These are phyloP conservation scores for Cardiospermum halicacabum DNA, from an alignment of 345 rosid species.

Conservation along the genomic window DNA sequence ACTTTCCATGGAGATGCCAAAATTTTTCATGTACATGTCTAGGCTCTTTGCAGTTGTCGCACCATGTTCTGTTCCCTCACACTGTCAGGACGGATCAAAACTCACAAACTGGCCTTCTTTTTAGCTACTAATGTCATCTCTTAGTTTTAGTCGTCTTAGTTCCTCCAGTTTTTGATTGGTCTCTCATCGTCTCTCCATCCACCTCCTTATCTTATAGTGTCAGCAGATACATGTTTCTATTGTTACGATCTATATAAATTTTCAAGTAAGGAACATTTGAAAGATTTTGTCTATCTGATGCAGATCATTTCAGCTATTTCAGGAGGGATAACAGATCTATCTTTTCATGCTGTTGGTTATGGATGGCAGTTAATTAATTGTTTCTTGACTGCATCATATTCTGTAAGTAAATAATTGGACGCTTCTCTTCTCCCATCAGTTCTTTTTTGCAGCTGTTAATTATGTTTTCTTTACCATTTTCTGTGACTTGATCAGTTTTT, in stretches of 20 bases:
- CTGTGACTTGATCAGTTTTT: background rate
- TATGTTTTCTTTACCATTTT: background rate
- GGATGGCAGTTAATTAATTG: constrained; percentile 91
- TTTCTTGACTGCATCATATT: constrained; percentile 90
- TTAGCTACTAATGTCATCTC: too few relatives aligned
- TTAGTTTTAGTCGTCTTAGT: too few relatives aligned
- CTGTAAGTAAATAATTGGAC: constrained; percentile 50
- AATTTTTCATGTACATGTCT: too few relatives aligned
- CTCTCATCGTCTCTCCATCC: too few relatives aligned
- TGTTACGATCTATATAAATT: background rate
- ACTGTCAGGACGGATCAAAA: too few relatives aligned
- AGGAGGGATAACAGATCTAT: constrained; percentile 93
- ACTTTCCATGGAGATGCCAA: too few relatives aligned
- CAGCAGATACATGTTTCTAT: too few relatives aligned
- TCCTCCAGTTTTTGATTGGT: too few relatives aligned
- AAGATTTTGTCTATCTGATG: constrained; percentile 10
- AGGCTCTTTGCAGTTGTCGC: too few relatives aligned
- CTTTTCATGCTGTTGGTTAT: constrained; percentile 87
- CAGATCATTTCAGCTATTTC: constrained; percentile 95
- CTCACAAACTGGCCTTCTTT: too few relatives aligned
- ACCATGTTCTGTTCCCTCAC: too few relatives aligned
- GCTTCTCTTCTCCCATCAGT: background rate
- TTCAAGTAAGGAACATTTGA: constrained; percentile 2
- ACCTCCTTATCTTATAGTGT: too few relatives aligned
- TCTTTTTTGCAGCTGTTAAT: background rate